Evolutionary conservation across 306 rosid genomes (phyloP).

Genomic region (Casuarina equisetifolia): DNA sequence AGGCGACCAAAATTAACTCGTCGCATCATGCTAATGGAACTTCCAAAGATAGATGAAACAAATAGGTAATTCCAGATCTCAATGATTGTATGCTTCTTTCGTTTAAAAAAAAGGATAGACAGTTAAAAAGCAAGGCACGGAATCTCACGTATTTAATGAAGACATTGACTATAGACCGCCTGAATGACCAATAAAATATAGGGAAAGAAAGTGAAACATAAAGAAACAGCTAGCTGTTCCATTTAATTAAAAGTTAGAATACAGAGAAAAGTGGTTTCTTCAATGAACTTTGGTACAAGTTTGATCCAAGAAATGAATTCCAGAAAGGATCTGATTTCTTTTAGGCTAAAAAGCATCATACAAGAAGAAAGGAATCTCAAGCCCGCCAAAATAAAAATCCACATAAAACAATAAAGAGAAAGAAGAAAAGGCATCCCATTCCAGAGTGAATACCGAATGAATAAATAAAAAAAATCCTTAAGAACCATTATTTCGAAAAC

Average conservation of each 20-base stretch:
- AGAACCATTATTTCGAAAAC: background rate
- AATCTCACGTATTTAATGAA: slow-evolving; percentile 26
- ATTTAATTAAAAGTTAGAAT: slow-evolving; percentile 27
- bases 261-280: slow-evolving; percentile 39
- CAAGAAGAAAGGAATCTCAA: slow-evolving; percentile 28
- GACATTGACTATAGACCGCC: slow-evolving; percentile 23
- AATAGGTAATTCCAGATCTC: slow-evolving; percentile 33
- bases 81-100: slow-evolving; percentile 33
- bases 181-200: slow-evolving; percentile 20
- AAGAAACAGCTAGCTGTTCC: slow-evolving; percentile 22
- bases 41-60: slow-evolving; percentile 41
- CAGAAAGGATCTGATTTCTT: slow-evolving; percentile 39
- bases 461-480: background rate
- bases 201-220: slow-evolving; percentile 2
- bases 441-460: slow-evolving; percentile 9
- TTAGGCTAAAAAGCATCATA: slow-evolving; percentile 34
- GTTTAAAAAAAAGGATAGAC: slow-evolving; percentile 35
- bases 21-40: slow-evolving; percentile 30
- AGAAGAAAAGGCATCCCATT: slow-evolving; percentile 13
- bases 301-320: slow-evolving; percentile 21
- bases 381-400: slow-evolving; percentile 8
- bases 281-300: slow-evolving; percentile 31
- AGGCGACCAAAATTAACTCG: slow-evolving; percentile 42
- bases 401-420: slow-evolving; percentile 5
- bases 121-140: slow-evolving; percentile 37